Evolutionary conservation across 345 rosid genomes (phyloP), one percentile per base, ranked within the genome.

Genomic region (Gossypium raimondii): DNA sequence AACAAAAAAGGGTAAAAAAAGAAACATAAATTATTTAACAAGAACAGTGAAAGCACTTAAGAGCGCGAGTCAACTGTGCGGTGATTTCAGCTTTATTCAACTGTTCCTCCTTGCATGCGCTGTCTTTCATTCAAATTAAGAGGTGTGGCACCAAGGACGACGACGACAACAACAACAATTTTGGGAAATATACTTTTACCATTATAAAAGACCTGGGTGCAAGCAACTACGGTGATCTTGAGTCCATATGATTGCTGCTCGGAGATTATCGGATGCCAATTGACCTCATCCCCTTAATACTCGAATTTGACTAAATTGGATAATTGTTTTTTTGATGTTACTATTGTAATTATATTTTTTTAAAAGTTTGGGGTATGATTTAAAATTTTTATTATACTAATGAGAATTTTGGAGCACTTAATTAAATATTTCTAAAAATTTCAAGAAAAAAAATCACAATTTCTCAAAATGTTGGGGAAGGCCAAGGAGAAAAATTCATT

Each of bases 121-220:
- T 55, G 27, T 45, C 34, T 56, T 55, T 34, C 74, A 71, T 71
- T 55, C 63, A 71, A 70, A 70, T 70, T 17, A 53, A 70, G 45
- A n/a, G 8, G 2, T 27, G 57, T 68, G 56, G 72, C 72, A 68
- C 27, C 56, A 34, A 34, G 41, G 41, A 34, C 41, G 41, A 34
- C 41, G 41, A 34, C 41, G 7, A 6, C 6, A 11, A 3, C 17
- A 1, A 2, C 17, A 47, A 65, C 2, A 18, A 10, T 22, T 24
- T 24, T 50, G 13, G 48, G 53, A 4, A 16, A 45, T 20, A 12
- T 2, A 7, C 16, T 34, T 51, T 11, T 44, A 44, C 29, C 4
- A 11, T 25, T 66, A 20, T 11, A 57, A 27, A n/a, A 51, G 34
- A 13, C 45, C 16, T 25, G 72, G 44, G 44, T 29, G 73, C 48